These are phyloP conservation scores for Candida germanica DNA, from an alignment of 805 yeast species.

Conservation along the genomic window DNA sequence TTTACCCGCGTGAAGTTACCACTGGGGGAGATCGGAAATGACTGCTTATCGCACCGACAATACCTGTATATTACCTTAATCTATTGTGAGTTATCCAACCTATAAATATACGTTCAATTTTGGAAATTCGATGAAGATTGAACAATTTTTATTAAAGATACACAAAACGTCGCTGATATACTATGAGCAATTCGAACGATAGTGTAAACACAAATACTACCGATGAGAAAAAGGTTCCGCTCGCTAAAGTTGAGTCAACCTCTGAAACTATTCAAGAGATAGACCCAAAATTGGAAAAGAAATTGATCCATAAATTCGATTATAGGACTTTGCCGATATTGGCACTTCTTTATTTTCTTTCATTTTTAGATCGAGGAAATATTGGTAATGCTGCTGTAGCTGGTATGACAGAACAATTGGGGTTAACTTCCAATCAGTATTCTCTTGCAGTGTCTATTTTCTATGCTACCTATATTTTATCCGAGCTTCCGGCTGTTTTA, in stretches of 20 bases:
- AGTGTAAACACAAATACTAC: neutral
- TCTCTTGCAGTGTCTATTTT: conserved; percentile 44
- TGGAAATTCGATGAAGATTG: no score
- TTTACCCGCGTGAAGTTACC: no score
- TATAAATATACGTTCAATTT: no score
- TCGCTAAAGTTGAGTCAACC: neutral
- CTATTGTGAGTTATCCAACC: no score
- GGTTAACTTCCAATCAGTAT: conserved; percentile 36
- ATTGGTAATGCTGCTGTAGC: conserved; percentile 59
- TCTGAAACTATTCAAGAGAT: neutral
- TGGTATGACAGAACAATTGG: conserved; percentile 43
- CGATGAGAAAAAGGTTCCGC: conserved; percentile 1
- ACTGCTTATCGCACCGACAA: no score
- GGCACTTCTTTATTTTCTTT: conserved; percentile 41
- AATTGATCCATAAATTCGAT: conserved; percentile 43
- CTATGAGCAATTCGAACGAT: neutral
- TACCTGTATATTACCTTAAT: no score
- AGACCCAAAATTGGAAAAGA: conserved; percentile 17
- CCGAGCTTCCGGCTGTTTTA: conserved; percentile 35
- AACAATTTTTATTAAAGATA: no score
- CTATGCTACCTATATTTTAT: conserved; percentile 45
- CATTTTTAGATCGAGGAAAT: conserved; percentile 53
- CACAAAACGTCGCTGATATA: no score
- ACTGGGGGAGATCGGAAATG: no score
- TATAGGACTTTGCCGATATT: conserved; percentile 41